Conservation (phyloP, 176 grass and related monocot species). For the Typha latifolia region DNA sequence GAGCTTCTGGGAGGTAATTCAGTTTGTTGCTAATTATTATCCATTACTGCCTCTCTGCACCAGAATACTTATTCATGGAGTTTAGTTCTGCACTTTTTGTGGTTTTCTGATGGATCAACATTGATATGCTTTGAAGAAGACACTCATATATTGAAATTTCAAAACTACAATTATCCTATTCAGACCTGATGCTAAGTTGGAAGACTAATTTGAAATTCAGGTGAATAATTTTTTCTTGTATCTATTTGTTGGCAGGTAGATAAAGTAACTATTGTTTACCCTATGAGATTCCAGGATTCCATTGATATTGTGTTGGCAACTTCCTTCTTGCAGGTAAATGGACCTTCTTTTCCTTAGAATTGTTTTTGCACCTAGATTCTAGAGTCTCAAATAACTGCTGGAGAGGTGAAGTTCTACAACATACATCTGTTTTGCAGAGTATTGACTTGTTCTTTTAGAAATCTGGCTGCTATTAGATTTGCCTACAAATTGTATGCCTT, state of each 20-base stretch:
- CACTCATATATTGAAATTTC: not conserved
- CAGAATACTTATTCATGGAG: not conserved
- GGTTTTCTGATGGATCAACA: not conserved
- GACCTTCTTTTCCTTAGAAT: not conserved
- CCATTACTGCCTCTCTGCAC: not conserved
- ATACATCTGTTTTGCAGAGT: no score
- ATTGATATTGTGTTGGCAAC: conserved; percentile 92
- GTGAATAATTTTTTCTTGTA: conserved; percentile 2
- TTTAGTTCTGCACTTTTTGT: not conserved
- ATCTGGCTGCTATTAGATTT: no score
- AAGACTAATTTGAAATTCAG: not conserved
- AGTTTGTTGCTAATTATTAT: no score
- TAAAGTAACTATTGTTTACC: conserved; percentile 78
- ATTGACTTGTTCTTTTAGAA: no score
- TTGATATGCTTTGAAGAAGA: not conserved
- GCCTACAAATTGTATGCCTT: no score
- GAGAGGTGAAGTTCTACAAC: no score
- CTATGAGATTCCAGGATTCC: conserved; percentile 97
- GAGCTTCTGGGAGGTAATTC: no score
- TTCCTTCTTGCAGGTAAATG: conserved; percentile 87
- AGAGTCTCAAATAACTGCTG: not conserved
- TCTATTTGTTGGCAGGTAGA: conserved; percentile 46
- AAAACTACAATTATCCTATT: not conserved
- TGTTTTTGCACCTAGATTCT: not conserved
- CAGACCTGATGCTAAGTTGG: not conserved